Evolutionary conservation across 83 land plant species (phyloP).

Genomic region (Picea engelmannii): DNA sequence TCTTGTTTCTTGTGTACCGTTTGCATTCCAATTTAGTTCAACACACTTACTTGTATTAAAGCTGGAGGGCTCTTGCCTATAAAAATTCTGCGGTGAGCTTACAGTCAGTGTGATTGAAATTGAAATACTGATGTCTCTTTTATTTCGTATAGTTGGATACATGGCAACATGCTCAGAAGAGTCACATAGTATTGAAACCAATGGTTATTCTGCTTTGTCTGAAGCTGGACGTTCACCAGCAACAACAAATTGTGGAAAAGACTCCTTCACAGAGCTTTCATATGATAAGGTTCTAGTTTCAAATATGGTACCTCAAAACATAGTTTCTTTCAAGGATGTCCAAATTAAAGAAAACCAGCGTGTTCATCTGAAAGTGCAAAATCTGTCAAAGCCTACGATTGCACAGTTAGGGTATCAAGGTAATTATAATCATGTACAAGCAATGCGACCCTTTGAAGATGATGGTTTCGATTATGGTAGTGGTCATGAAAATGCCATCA

Average conservation of each 20-base stretch:
- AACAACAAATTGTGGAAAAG: neutral
- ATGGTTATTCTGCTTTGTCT: neutral
- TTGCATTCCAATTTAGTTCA: neutral
- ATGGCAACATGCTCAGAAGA: neutral
- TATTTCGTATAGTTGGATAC: neutral
- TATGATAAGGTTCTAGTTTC: neutral
- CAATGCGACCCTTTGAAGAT: conserved; percentile 17
- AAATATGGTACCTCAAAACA: conserved; percentile 3
- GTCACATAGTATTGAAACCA: neutral
- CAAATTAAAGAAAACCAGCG: conserved; percentile 6
- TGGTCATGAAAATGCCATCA: conserved; percentile 27
- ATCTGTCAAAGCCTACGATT: conserved; percentile 3
- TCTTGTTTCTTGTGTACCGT: neutral
- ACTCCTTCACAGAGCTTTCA: neutral
- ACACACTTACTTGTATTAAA: neutral
- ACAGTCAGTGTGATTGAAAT: neutral
- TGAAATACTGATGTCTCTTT: neutral
- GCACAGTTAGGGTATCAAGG: conserved; percentile 2
- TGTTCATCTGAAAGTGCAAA: conserved; percentile 1
- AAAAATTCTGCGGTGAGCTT: neutral
- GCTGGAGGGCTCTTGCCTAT: neutral
- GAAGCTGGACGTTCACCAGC: neutral
- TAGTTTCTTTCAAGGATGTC: neutral
- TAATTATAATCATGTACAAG: conserved; percentile 12
- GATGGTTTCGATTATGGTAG: conserved; percentile 23